Evolutionary conservation across 257 asterid genomes (phyloP), one percentile per base, ranked within the genome.

Genomic region (Solanum tacnaense): DNA sequence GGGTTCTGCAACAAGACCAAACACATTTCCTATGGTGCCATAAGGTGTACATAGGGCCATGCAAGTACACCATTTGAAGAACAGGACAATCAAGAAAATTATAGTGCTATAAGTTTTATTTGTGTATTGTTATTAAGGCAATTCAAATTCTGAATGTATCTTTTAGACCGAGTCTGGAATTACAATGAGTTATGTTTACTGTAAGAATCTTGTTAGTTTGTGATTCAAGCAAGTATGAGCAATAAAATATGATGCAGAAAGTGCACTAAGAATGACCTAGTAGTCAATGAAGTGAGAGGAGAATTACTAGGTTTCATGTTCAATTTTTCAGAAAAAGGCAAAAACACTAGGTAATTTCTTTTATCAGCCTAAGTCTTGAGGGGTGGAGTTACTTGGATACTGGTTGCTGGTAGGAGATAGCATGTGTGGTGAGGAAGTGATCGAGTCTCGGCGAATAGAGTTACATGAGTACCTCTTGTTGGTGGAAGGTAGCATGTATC

Each of bases 291-390:
- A 49, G 58, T 5, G 7, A 49, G 58, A 15, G 7, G 12, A 58
- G 12, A 58, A 1, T 12, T 0, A 56, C 0, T 0, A 21, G n/a
- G 9, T 58, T 20, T 7, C 2, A 9, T 8, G 67, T 58, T 58
- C 13, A 4, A 60, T 21, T 60, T n/a, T 60, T n/a, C 8, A 0
- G 0, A 7, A 56, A 56, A 7, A 49, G 58, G 12, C 11, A 4
- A 44, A 41, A 10, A 41, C 11, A 41, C 2, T 41, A 10, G 49
- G 18, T 44, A 18, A 44, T 44, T 44, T 44, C 6, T 44, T 44
- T 7, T 9, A 36, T 31, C 16, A 1, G 4, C 12, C 56, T 1
- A 1, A 46, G 56, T 46, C 18, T 12, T 2, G 44, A 2, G 10
- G 44, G 44, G 44, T 0, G 9, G 12, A 31, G 32, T 31, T 31